Evolutionary conservation across 176 grass and related monocot species (phyloP), one percentile per base, ranked within the genome.

Genomic region (Oryza longistaminata): DNA sequence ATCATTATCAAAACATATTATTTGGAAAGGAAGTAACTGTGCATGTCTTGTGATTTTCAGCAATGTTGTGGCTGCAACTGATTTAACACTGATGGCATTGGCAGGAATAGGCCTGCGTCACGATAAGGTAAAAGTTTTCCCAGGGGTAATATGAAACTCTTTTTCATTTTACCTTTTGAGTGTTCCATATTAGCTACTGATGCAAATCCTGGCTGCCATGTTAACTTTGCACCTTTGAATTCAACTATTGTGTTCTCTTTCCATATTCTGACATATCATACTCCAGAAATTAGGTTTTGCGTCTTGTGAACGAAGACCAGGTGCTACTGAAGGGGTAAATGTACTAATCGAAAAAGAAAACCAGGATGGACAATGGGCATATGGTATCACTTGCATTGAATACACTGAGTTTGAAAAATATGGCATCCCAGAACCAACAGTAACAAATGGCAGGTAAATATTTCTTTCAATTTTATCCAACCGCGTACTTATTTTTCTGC

Each of bases 271-370:
- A 78, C 64, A 81, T 75, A 48, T 37, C 66, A 25, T 81, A 48
- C 53, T 89, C 90, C 93, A 98, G 96, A 98, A 98, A 98, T 89
- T 98, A 93, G 96, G 96, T 83, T 98, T 98, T 80, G 96, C 96
- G 73, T 93, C 96, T 46, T 98, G 96, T 85, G 93, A 94, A 85
- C 81, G 96, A 82, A 93, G 88, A 58, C 79, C 80, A 13, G 96
- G 93, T 85, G 96, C 96, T 75, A 98, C 96, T 50, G 96, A 98
- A 88, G 96, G 96, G 21, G 89, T 98, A 85, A 98, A 98, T 83
- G 93, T 98, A 72, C 93, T 98, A 87, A 79, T 95, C 70, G 96
- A 95, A 83, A 98, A 95, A 86, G 80, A 90, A 86, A 95, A 74
- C 61, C 9, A 74, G 49, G 84, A 95, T 73, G 93, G 96, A 34